phyloP scores from a whole-genome alignment of 768 basidiomycete species.

The Kwoniella dejecticola region DNA sequence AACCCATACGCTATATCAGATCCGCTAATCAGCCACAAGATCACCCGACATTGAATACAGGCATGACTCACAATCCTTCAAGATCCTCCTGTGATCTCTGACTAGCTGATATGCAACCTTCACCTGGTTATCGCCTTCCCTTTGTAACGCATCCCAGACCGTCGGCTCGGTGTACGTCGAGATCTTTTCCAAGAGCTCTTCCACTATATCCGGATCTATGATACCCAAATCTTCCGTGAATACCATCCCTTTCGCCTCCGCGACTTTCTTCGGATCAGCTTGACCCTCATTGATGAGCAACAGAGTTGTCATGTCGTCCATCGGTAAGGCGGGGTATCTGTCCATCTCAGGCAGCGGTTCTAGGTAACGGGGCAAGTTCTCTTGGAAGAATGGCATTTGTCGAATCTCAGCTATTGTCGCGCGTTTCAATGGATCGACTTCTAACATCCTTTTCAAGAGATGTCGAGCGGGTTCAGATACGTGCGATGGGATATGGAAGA shows the following conservation, averaged over 20 bases:
- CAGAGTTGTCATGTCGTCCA: conserved; percentile 45
- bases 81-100: conserved; percentile 79
- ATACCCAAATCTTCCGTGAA: conserved; percentile 89
- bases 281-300: conserved; percentile 47
- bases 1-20: conserved; percentile 56
- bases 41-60: conserved; percentile 18
- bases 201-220: conserved; percentile 87
- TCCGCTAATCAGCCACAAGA: conserved; percentile 64
- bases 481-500: conserved; percentile 79
- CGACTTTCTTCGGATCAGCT: conserved; percentile 45
- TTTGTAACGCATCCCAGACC: conserved; percentile 79
- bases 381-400: conserved; percentile 84
- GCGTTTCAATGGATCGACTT: conserved; percentile 89
- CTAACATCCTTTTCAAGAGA: conserved; percentile 85
- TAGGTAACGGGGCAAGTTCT: conserved; percentile 83
- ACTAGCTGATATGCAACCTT: conserved; percentile 95
- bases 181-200: conserved; percentile 74
- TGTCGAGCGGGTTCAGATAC: conserved; percentile 74
- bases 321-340: conserved; percentile 41
- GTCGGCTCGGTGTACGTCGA: conserved; percentile 76
- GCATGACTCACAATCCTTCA: conserved; percentile 73
- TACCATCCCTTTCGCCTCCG: conserved; percentile 51
- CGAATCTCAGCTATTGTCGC: conserved; percentile 92
- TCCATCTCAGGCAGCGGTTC: conserved; percentile 67
- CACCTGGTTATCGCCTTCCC: conserved; percentile 89